Conservation (phyloP, 768 basidiomycete species). For the Xerocomellus chrysenteron region DNA sequence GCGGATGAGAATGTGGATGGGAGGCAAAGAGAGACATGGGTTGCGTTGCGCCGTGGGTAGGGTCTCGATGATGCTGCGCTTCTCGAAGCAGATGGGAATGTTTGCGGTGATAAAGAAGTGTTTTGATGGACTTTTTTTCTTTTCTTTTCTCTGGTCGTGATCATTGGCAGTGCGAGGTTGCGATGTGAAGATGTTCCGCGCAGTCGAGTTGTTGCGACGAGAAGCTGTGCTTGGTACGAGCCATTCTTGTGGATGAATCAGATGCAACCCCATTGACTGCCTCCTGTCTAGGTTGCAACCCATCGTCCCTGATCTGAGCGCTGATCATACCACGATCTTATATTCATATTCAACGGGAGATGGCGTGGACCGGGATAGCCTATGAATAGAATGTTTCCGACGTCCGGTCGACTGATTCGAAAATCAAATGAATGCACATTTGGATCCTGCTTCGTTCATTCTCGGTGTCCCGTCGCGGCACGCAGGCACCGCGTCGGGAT, state of each 20-base stretch:
- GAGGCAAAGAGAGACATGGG: not conserved
- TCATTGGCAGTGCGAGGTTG: not conserved
- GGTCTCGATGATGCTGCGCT: not conserved
- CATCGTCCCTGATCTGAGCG: not conserved
- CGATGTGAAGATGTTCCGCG: not conserved
- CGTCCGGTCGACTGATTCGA: not conserved
- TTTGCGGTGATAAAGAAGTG: conserved; percentile 1
- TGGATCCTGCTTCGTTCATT: not conserved
- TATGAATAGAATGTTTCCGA: conserved; percentile 8
- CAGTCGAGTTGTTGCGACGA: not conserved
- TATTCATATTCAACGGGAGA: not conserved
- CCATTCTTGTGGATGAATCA: not conserved
- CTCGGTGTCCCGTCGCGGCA: not conserved
- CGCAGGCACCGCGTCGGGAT: not conserved
- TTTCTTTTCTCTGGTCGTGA: conserved; percentile 3
- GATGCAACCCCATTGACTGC: conserved; percentile 2
- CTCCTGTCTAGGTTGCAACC: conserved; percentile 4
- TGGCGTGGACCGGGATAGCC: conserved; percentile 6
- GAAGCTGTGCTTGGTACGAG: conserved; percentile 15
- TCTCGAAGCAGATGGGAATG: conserved; percentile 6
- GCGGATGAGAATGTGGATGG: conserved; percentile 1
- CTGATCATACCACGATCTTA: not conserved
- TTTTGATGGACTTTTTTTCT: conserved; percentile 5
- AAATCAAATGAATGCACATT: not conserved
- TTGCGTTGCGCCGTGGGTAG: conserved; percentile 5